Base-by-base conservation (phyloP, 768 basidiomycete genomes). In the Atractiella rhizophila region DNA sequence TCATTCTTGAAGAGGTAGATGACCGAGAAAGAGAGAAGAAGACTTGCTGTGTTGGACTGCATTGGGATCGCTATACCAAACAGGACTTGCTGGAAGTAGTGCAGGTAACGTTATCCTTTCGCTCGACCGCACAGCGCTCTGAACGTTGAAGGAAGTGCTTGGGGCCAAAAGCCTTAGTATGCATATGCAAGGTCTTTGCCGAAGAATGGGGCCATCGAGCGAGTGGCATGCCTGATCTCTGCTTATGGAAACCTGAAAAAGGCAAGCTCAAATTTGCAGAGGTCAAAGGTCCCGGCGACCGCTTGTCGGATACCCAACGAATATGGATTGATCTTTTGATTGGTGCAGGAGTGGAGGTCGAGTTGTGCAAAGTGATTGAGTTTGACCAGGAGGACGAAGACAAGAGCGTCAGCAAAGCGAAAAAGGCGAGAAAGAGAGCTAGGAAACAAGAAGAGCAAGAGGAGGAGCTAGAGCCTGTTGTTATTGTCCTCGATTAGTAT, bases 281-380 rank as follows among this genome's bases (percentile, higher is more conserved):
- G 52, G 83, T 98, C 45, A 98, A 98, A 57, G 82, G 88, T 1
- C 86, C 88, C 0, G 78, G 79, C 4, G 91, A 98, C 60, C 62
- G 53, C 24, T 65, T 85, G 2, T 70, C 69, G 45, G 83, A 86
- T 54, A 94, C 85, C 46, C 91, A 98, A 59, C 43, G 59, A 51
- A 53, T 64, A 21, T 64, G 63, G 63, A 61, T 64, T 34, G 60
- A 61, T 41, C 62, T 63, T 25, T 50, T 64, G 5, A 50, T 61
- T 12, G 57, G 55, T 1, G 56, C 59, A 2, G 59, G 58, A 1
- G 55, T 64, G 12, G 55, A 51, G 3, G 62, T 63, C 21, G 62
- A 63, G 44, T 59, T 62, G 0, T 59, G 59, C 36, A 45, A 45
- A 10, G 62, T 63, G n/a, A 50, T 52, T 30, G 51, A 53, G 16